Base-by-base conservation (phyloP, 805 yeast species). In the Hanseniaspora pseudoguilliermondii region DNA sequence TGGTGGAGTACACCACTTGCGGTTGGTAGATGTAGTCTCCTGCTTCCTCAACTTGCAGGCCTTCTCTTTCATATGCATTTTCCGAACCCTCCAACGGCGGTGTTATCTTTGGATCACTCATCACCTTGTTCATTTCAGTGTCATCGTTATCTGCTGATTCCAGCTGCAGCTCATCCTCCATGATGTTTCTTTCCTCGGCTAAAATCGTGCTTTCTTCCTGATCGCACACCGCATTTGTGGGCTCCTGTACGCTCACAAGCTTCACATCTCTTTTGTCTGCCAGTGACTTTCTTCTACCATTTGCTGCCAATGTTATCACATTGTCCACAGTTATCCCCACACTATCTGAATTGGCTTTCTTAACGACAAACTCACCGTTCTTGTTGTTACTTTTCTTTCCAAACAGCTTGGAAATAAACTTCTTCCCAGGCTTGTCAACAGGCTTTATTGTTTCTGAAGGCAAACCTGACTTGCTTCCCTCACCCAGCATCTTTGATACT, bases 11-110 rank as follows among this genome's bases (percentile, higher is more conserved):
- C 1, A 34, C n/a, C 8, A 21, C 38, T 39, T 53, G 56, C 3
- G 44, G 40, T 10, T 20, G 40, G n/a, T 53, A 53, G 11, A 53
- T 27, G 29, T 53, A 53, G 16, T 53, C 56, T 4, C 56, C 56
- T 21, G 61, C 70, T 18, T 64, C 66, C 20, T 58, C 59, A 41
- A 63, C 62, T 57, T 16, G 69, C 60, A 47, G 58, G 44, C 54
- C 57, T 39, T 20, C 62, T 55, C 15, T 54, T 50, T 59, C 43
- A 49, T 55, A 56, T 18, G 38, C 49, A 48, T 47, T 59, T 54
- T 49, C 59, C 52, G 44, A 60, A n/a, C 55, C 57, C 16, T 57
- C 50, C 36, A 44, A 29, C 6, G 36, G 5, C 11, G 47, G 47
- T 39, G 38, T 49, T 58, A 36, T 52, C 57, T 44, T 49, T 16